Conservation (phyloP, 164 flowering plant genomes). For the Berberis thunbergii region DNA sequence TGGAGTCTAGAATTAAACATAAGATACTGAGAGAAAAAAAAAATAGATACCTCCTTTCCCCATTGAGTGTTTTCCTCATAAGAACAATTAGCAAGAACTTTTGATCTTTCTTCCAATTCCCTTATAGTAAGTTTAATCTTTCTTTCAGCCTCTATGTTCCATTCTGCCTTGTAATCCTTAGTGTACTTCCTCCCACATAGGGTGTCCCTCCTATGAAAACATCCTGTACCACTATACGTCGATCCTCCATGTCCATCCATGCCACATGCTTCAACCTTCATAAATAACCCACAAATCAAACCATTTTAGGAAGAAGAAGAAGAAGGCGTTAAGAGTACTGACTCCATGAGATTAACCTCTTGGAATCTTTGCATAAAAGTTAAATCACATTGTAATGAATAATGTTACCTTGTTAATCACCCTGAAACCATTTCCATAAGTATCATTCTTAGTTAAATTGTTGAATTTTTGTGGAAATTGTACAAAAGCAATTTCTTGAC, state of each 20-base stretch:
- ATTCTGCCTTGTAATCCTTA: slow-evolving; percentile 2
- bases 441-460: slow-evolving; percentile 21
- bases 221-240: slow-evolving; percentile 28
- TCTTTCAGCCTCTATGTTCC: neutral
- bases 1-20: neutral
- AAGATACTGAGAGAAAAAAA: slow-evolving; percentile 10
- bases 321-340: neutral
- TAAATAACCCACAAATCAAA: neutral
- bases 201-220: slow-evolving; percentile 30
- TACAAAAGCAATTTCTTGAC: slow-evolving; percentile 26
- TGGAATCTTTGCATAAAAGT: neutral
- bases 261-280: slow-evolving; percentile 19
- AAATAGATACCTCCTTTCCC: slow-evolving; percentile 8
- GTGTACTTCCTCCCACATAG: slow-evolving; percentile 21
- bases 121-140: neutral
- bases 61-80: neutral
- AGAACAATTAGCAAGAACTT: neutral
- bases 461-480: slow-evolving; percentile 24
- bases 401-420: slow-evolving; percentile 10
- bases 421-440: slow-evolving; percentile 7
- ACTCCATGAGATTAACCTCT: neutral
- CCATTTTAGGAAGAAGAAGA: neutral
- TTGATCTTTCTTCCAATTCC: neutral
- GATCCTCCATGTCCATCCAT: slow-evolving; percentile 28
- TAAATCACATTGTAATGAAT: neutral